Base-by-base conservation (phyloP, 345 rosid species). In the Ceriops zippeliana region DNA sequence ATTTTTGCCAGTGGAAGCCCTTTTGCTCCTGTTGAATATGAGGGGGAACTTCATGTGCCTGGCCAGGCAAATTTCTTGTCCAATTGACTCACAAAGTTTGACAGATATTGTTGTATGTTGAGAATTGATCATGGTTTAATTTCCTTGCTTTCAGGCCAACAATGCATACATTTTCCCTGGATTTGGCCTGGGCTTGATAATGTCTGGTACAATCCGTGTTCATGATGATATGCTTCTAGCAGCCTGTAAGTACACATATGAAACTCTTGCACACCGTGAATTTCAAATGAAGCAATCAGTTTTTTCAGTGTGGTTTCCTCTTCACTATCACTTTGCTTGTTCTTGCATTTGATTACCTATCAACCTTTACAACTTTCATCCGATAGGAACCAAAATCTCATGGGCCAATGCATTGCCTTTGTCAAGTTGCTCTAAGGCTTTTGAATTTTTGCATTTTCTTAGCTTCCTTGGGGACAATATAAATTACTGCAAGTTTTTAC, bases 81-180 rank as follows among this genome's bases (percentile, higher is more conserved):
- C 32, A 24, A 32, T 37, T 35, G 31, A 38, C 27, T 64, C 62
- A n/a, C 15, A 10, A 4, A 16, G 34, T 63, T 31, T 52, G 42
- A 38, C 46, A 42, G 56, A 46, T 9, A 64, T 49, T 69, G 30
- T 57, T 30, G 1, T 1, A 19, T 7, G 1, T 15, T 30, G 62
- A 51, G 32, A 67, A 63, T 51, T 76, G 58, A 80, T 49, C 67
- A 38, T 22, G 26, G 52, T 58, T 35, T 67, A 27, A 34, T 38
- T 62, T 52, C 61, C 7, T 56, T 64, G 52, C 42, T 22, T 77
- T 69, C 89, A 90, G 98, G 92, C 96, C 57, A 93, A 93, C 81
- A 93, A 93, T 72, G 98, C 98, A 15, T 93, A 93, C 79, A 87
- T 93, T 66, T 93, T 91, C 86, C 98, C 98, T 35, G 98, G 98